Percentiles rank a stretch among this genome's conserved stretches.
Conservation (phyloP, 495 filamentous ascomycete genomes). For the Aspergillus leporis region DNA sequence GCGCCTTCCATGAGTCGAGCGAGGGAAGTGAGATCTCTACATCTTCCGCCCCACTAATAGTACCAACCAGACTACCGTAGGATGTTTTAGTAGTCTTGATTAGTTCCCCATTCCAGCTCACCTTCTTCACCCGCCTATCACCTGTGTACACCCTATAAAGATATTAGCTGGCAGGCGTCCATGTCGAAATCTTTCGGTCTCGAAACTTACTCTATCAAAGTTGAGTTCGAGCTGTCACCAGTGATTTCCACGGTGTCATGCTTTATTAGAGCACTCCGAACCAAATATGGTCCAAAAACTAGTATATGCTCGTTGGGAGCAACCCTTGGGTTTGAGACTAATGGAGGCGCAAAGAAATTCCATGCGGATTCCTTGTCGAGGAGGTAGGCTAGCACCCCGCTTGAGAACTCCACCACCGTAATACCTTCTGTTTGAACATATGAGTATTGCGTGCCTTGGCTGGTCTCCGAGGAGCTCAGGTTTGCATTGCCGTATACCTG, state of each 20-base stretch:
- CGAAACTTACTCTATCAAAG: constrained; percentile 50
- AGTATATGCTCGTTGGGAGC: constrained; percentile 60
- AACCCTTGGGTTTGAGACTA: constrained; percentile 33
- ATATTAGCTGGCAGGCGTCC: not conserved
- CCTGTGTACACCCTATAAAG: constrained; percentile 50
- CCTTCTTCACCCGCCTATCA: constrained; percentile 35
- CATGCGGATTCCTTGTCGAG: constrained; percentile 47
- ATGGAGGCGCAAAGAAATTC: constrained; percentile 52
- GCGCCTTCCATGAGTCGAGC: constrained; percentile 60
- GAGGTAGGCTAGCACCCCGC: constrained; percentile 53
- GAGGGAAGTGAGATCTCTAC: constrained; percentile 51
- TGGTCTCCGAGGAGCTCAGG: constrained; percentile 40
- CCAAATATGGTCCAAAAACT: constrained; percentile 61
- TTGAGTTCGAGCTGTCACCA: constrained; percentile 66
- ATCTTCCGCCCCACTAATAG: constrained; percentile 42
- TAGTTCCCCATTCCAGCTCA: constrained; percentile 57
- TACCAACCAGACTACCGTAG: constrained; percentile 51
- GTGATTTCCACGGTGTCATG: constrained; percentile 53
- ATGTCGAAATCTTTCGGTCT: not conserved
- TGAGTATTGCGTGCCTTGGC: constrained; percentile 48
- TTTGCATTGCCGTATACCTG: constrained; percentile 46
- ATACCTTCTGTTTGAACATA: constrained; percentile 35
- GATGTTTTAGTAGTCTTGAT: constrained; percentile 37
- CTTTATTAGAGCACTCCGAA: constrained; percentile 55
- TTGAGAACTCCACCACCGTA: constrained; percentile 52